phyloP scores from a whole-genome alignment of 768 basidiomycete species.

The Leccinellum luteum region DNA sequence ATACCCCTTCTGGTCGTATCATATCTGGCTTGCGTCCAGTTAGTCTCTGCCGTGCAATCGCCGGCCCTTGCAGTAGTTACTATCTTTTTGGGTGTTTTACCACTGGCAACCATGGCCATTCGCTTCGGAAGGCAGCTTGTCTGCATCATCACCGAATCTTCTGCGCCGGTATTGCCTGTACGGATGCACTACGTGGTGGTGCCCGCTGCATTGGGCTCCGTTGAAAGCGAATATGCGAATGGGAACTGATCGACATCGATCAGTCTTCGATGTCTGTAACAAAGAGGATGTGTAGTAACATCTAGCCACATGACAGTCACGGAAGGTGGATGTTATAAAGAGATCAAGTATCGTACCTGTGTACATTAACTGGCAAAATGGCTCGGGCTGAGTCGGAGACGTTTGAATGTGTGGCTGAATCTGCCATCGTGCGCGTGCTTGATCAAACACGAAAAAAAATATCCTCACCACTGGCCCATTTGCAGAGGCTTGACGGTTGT shows the following conservation, averaged over 20 bases:
- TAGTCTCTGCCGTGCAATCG: slow-evolving; percentile 9
- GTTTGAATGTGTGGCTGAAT: too few relatives aligned
- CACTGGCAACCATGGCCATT: slow-evolving; percentile 4
- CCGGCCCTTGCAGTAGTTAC: slow-evolving; percentile 2
- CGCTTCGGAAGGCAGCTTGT: neutral
- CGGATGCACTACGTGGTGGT: neutral
- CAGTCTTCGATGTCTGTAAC: neutral
- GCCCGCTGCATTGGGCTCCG: neutral
- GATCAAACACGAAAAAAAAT: too few relatives aligned
- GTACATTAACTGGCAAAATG: too few relatives aligned
- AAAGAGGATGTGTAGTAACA: too few relatives aligned
- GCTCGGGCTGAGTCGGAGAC: too few relatives aligned
- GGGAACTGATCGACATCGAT: neutral
- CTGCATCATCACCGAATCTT: neutral
- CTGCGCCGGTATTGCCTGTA: neutral
- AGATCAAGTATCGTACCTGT: too few relatives aligned
- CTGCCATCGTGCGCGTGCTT: too few relatives aligned
- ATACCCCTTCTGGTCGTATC: slow-evolving; percentile 17
- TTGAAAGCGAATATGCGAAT: neutral
- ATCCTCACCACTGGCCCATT: too few relatives aligned
- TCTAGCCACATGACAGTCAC: too few relatives aligned
- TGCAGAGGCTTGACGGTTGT: too few relatives aligned
- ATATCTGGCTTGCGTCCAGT: slow-evolving; percentile 6
- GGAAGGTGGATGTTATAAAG: too few relatives aligned
- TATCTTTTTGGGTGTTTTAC: slow-evolving; percentile 11